phyloP scores from a whole-genome alignment of 371 early-diverging fungal species.

The Apophysomyces elegans region DNA sequence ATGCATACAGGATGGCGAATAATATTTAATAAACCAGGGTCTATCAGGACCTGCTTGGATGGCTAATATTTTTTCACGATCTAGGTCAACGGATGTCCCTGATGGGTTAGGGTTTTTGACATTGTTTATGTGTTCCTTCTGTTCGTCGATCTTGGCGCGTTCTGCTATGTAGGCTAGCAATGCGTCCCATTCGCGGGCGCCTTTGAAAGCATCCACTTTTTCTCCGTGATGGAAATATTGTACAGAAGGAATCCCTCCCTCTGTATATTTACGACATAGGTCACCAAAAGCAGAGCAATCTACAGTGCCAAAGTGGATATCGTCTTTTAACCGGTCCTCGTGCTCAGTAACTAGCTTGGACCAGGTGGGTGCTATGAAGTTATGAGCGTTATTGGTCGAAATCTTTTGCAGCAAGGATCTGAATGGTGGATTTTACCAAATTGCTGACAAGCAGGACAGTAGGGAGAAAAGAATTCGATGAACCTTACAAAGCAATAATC shows the following conservation, averaged over 20 bases:
- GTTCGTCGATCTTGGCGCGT: background rate
- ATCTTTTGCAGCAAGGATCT: constrained; percentile 27
- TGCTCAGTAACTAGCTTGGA: constrained; percentile 44
- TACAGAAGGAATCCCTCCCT: constrained; percentile 66
- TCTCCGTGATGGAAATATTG: constrained; percentile 69
- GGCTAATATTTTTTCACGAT: constrained; percentile 24
- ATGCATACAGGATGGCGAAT: constrained; percentile 89
- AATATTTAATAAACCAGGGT: constrained; percentile 81
- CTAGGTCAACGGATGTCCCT: constrained; percentile 37
- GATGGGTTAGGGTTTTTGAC: constrained; percentile 26
- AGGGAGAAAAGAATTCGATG: constrained; percentile 45
- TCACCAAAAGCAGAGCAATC: constrained; percentile 76
- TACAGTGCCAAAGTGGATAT: constrained; percentile 76
- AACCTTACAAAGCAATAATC: constrained; percentile 29
- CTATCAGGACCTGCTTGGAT: constrained; percentile 16
- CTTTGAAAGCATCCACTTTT: constrained; percentile 47
- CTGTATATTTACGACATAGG: constrained; percentile 64
- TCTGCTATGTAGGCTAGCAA: constrained; percentile 5
- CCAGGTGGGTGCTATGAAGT: constrained; percentile 56
- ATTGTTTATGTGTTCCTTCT: background rate
- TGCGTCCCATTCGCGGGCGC: constrained; percentile 8
- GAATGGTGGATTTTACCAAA: constrained; percentile 35
- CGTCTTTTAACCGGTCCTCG: constrained; percentile 29
- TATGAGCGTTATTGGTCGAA: too few species aligned
- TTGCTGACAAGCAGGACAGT: constrained; percentile 34